phyloP scores from a whole-genome alignment of 1,284 basidiomycete species.

The Sporisorium sorghi region DNA sequence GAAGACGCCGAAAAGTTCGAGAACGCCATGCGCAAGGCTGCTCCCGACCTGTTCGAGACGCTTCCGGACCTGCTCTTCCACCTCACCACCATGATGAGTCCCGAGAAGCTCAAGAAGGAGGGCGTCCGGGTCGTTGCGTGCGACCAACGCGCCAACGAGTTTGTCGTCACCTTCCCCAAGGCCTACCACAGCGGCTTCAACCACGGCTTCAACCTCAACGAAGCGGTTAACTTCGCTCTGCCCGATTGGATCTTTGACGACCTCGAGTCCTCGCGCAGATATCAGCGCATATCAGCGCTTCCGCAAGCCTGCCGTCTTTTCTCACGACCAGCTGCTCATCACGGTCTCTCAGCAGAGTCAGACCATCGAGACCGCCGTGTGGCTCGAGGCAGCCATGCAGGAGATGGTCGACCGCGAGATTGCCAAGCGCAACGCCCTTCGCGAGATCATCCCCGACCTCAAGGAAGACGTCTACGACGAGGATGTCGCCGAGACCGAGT shows the following conservation, averaged over 20 bases:
- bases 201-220: slow-evolving; percentile 97
- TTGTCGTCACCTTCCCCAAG: slow-evolving; percentile 93
- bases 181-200: slow-evolving; percentile 99
- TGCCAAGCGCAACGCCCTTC: slow-evolving; percentile 74
- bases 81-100: slow-evolving; percentile 97
- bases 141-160: slow-evolving; percentile 97
- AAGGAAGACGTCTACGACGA: slow-evolving; percentile 80
- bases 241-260: slow-evolving; percentile 94
- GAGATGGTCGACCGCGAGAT: slow-evolving; percentile 92
- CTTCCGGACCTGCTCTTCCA: slow-evolving; percentile 97
- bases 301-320: slow-evolving; percentile 93
- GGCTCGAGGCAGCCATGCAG: slow-evolving; percentile 79
- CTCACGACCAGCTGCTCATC: slow-evolving; percentile 94
- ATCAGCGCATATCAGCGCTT: slow-evolving; percentile 86
- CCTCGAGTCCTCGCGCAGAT: slow-evolving; percentile 83
- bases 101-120: slow-evolving; percentile 83
- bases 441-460: slow-evolving; percentile 73
- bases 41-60: slow-evolving; percentile 97
- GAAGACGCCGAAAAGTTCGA: slow-evolving; percentile 95
- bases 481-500: slow-evolving; percentile 90
- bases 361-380: slow-evolving; percentile 90
- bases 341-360: slow-evolving; percentile 93
- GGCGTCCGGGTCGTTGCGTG: slow-evolving; percentile 94
- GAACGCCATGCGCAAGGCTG: slow-evolving; percentile 91
- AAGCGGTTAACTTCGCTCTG: slow-evolving; percentile 98